Evolutionary conservation across 495 filamentous ascomycete species (phyloP).

Genomic region (Penicillium nucicola): DNA sequence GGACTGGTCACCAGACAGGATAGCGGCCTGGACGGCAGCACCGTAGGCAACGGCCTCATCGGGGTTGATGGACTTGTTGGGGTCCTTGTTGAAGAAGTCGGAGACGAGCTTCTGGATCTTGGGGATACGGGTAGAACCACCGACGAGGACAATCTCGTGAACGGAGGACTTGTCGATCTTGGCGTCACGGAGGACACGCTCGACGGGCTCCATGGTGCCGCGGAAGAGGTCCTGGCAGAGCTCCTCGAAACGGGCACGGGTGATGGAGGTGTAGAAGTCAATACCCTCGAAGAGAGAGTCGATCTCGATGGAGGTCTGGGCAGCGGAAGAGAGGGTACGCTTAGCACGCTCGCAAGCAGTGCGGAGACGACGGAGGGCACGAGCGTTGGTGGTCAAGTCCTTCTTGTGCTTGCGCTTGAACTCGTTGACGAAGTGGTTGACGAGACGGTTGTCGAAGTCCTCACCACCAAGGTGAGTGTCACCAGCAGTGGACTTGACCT

Average conservation of each 20-base stretch:
- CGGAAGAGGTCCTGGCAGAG: slow-evolving; percentile 96
- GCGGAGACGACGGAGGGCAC: slow-evolving; percentile 94
- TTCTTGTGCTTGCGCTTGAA: slow-evolving; percentile 88
- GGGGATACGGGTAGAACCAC: slow-evolving; percentile 98
- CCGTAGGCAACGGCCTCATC: slow-evolving; percentile 99
- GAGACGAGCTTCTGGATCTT: slow-evolving; percentile 97
- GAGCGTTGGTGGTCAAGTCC: slow-evolving; percentile 83
- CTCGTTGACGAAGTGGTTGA: slow-evolving; percentile 93
- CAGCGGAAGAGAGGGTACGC: slow-evolving; percentile 94
- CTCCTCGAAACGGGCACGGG: slow-evolving; percentile 98
- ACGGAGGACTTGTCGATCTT: slow-evolving; percentile 91
- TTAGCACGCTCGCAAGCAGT: slow-evolving; percentile 99
- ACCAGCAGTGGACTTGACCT: slow-evolving; percentile 97
- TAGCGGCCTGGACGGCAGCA: slow-evolving; percentile 97
- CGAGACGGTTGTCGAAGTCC: slow-evolving; percentile 97
- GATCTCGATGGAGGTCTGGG: slow-evolving; percentile 97
- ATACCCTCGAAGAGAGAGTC: slow-evolving; percentile 97
- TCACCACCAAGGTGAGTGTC: slow-evolving; percentile 99
- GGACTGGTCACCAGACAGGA: slow-evolving; percentile 94
- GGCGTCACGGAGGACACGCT: slow-evolving; percentile 96
- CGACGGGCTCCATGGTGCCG: slow-evolving; percentile 94
- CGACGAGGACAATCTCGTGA: slow-evolving; percentile 97
- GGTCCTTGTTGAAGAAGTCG: slow-evolving; percentile 99
- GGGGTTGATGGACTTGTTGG: slow-evolving; percentile 99
- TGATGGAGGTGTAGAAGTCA: slow-evolving; percentile 98